Percentiles rank a stretch among this genome's conserved stretches.
phyloP scores from a whole-genome alignment of 768 basidiomycete genomes.

The Hydnum rufescens region DNA sequence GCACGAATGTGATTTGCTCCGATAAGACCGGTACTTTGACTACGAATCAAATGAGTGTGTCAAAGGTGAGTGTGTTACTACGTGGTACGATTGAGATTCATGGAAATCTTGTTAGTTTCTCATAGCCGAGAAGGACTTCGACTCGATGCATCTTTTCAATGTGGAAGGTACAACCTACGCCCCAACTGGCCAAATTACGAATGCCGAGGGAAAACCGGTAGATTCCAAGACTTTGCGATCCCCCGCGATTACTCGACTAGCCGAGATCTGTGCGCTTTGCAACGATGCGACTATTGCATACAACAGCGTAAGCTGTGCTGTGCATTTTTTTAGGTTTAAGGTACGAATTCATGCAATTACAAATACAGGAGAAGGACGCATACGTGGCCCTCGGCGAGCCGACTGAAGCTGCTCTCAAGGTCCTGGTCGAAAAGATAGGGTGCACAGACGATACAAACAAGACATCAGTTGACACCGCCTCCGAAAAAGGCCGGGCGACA shows the following conservation, averaged over 20 bases:
- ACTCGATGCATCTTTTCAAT: conserved; percentile 39
- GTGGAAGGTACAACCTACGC: conserved; percentile 91
- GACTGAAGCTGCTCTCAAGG: conserved; percentile 91
- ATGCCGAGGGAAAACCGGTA: conserved; percentile 41
- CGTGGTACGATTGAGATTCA: neutral
- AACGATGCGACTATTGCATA: conserved; percentile 89
- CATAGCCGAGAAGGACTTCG: conserved; percentile 34
- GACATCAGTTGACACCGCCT: conserved; percentile 30
- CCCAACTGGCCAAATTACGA: conserved; percentile 54
- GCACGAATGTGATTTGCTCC: conserved; percentile 96
- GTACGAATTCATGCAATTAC: too few relatives aligned
- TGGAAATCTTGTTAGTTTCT: neutral
- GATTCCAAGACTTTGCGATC: conserved; percentile 30
- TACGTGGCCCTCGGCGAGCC: conserved; percentile 88
- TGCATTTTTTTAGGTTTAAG: neutral
- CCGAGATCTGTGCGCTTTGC: conserved; percentile 83
- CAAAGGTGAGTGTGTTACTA: conserved; percentile 17
- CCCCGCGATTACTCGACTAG: conserved; percentile 60
- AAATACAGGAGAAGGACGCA: conserved; percentile 44
- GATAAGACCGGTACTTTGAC: conserved; percentile 88
- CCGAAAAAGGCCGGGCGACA: conserved; percentile 47
- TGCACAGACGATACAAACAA: conserved; percentile 31
- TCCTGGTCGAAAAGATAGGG: conserved; percentile 86
- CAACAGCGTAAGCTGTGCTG: conserved; percentile 37
- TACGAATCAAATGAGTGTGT: conserved; percentile 95